Evolutionary conservation across 352 stramenopile genomes (phyloP), one percentile per base, ranked within the genome.

Genomic region (Pythium graminicola): DNA sequence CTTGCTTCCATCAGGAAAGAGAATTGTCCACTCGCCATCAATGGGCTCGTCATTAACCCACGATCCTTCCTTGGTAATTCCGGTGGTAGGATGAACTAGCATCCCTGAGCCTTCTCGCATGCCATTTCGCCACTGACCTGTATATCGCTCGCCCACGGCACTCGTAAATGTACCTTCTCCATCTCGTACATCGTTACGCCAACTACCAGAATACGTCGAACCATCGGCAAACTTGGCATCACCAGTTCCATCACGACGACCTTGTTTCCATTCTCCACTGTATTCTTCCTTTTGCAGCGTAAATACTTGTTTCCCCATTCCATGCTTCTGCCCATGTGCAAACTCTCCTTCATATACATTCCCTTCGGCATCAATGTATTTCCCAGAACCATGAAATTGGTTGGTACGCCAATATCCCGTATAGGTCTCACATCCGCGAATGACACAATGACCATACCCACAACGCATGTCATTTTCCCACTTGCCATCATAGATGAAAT

Each of bases 331-430:
- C 16, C 73, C 79, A 22, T 72, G 65, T 6, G 67, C 28, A 38
- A 92, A 89, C 4, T 81, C 69, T 17, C 81, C 81, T 33, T 81
- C 73, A 49, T 86, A 92, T 31, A 62, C 54, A 39, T 96, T 92
- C 33, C 89, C 90, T 49, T 97, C 97, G 5, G 73, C 52, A 43
- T 91, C 95, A 13, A 58, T 56, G 52, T 96, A 93, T 3, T 62
- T 78, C 14, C 91, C 91, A 20, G 78, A 60, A 11, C 90, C 91
- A 24, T 90, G 46, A 0, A 70, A 76, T 51, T 92, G 78, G 45
- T 89, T 78, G 23, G 74, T 41, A 19, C 59, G 33, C 23, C 90
- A 90, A 0, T 59, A 31, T 2, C 81, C 81, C 1, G 67, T 80
- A 54, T 85, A 93, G 45, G 63, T 65, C 20, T 75, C 81, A 14